Base-by-base conservation (phyloP, 208 protist species). In the Sergeia podlipaevii region DNA sequence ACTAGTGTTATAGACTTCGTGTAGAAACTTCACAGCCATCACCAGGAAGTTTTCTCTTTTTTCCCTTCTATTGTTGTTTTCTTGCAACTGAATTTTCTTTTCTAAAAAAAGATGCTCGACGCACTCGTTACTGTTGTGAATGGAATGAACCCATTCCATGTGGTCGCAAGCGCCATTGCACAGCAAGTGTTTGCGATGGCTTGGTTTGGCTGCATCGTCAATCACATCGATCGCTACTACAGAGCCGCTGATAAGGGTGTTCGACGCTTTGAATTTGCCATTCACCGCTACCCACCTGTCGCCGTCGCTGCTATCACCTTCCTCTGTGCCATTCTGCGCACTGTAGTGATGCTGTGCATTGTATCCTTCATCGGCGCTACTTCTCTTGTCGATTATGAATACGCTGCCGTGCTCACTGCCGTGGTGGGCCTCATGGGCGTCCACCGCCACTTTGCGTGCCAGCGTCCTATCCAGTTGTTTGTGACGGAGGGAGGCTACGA, bases 211-310 rank as follows among this genome's bases (percentile, higher is more conserved):
- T 61, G 57, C 54, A 89, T 95, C 44, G 74, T 95, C 26, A 67
- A 77, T 39, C 67, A 77, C 37, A 62, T 91, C 21, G 70, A 77
- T 52, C 49, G 57, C 10, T 95, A 95, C 70, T 89, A 88, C 53
- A 51, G 79, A 33, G 88, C 88, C 6, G 88, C 88, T 13, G 88
- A 95, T 49, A 95, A 95, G 67, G 88, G 88, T 42, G 88, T 95
- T 24, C 74, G 84, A 30, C 70, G 74, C 34, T 59, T 78, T 23
- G 84, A 92, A 66, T 81, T 92, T 65, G 78, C 74, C 27, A 59
- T 91, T 17, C 65, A 82, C 41, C 77, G 74, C 36, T 95, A 92
- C 61, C 67, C 78, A 7, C 38, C 47, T 17, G 5, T 61, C 17
- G 32, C 82, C 0, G 63, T 77, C 54, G 60, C 56, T 11, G 38